Base-by-base conservation (phyloP, 2,329 filamentous ascomycete genomes). In the Xylariaceae sp. region DNA sequence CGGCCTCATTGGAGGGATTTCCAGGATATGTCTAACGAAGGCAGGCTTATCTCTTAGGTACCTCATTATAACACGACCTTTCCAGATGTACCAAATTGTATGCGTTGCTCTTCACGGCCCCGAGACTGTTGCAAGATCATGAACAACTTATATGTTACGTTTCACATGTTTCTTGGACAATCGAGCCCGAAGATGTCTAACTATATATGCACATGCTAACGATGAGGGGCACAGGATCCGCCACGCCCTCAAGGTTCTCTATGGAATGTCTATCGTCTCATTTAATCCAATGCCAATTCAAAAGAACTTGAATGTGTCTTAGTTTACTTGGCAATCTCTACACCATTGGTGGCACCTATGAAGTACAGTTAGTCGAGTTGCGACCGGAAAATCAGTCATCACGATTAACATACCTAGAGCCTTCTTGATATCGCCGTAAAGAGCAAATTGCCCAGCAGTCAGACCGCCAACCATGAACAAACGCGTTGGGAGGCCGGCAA, bases 381-480 rank as follows among this genome's bases (percentile, higher is more conserved):
- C 22, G 11, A 17, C 10, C n/a, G 6, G 9, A 11, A 27, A n/a
- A 15, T 33, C 6, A 44, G 39, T 36, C 22, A 35, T n/a, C 27
- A 38, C 41, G 30, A 10, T 4, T 4, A 54, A 59, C 57, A 44
- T 35, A 44, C 42, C 42, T 33, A 44, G 42, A 44, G 42, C 60
- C 50, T 51, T 58, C 48, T 61, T 57, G 30, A 62, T 59, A 36
- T 62, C 57, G 19, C 59, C 60, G 15, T 61, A 62, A 36, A 62
- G 54, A 42, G 57, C 60, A 36, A 62, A 59, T 38, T 61, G 59
- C 22, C 57, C 47, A 19, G 60, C 59, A 15, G 58, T 62, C 57
- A 62, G 56, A 4, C 60, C 59, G 15, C 60, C 60, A 11, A 62
- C 59, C 60, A 62, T 62, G 38, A 62, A 53, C 5, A 62, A 47